These are phyloP conservation scores for Citropsis articulata DNA, from an alignment of 345 rosid species.

Conservation along the genomic window DNA sequence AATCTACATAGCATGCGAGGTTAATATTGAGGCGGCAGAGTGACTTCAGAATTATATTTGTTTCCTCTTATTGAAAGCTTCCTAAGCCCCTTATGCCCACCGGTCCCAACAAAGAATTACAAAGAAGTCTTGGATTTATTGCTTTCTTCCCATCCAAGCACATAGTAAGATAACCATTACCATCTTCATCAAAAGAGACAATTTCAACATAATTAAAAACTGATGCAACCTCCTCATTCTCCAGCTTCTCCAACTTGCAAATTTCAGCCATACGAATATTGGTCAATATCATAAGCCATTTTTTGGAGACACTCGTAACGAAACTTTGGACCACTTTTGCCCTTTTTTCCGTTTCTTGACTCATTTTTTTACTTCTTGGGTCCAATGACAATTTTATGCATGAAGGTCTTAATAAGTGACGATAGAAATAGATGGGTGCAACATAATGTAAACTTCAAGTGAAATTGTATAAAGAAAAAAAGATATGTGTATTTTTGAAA, in stretches of 20 bases:
- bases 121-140: constrained; percentile 26
- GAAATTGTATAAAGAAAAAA: too few species aligned
- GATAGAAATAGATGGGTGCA: too few species aligned
- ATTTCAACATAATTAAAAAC: constrained; percentile 36
- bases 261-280: constrained; percentile 46
- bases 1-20: too few species aligned
- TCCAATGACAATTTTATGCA: too few species aligned
- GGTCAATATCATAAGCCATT: constrained; percentile 59
- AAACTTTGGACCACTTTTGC: constrained; percentile 16
- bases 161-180: constrained; percentile 58
- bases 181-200: constrained; percentile 29
- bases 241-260: constrained; percentile 8
- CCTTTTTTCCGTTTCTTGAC: constrained; percentile 19
- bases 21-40: background rate
- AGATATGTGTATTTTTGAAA: too few species aligned
- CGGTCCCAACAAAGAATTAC: constrained; percentile 11
- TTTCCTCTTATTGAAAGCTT: constrained; percentile 62
- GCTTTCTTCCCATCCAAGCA: constrained; percentile 42
- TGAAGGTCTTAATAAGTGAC: too few species aligned
- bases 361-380: too few species aligned
- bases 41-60: constrained; percentile 44
- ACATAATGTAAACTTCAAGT: too few species aligned
- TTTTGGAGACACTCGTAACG: constrained; percentile 61
- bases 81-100: constrained; percentile 56
- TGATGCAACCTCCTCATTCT: constrained; percentile 9